Percentiles rank a stretch among this genome's conserved stretches.
Conservation (phyloP, 1,284 basidiomycete species). For the Leccinum olivaceoglutinosum region DNA sequence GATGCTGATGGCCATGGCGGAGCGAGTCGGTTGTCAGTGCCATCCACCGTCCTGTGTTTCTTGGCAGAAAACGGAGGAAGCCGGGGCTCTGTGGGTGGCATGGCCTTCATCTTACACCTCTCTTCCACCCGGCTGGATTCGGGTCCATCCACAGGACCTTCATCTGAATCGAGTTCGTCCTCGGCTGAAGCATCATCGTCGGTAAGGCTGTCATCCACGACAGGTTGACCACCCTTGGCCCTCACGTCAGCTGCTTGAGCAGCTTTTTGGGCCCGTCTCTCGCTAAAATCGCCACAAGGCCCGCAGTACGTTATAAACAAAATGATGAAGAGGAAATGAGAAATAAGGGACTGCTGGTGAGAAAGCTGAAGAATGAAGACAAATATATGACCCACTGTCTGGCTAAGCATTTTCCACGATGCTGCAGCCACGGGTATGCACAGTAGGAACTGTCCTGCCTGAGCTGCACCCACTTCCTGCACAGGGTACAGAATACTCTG, state of each 20-base stretch:
- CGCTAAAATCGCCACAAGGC: conserved; percentile 31
- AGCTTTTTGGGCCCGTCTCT: conserved; percentile 45
- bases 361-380: neutral
- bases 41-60: conserved; percentile 20
- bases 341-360: conserved; percentile 10
- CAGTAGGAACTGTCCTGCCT: conserved; percentile 69
- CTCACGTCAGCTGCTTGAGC: conserved; percentile 28
- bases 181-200: conserved; percentile 28
- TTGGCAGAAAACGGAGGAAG: conserved; percentile 19
- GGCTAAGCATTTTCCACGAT: conserved; percentile 64
- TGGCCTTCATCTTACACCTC: conserved; percentile 24
- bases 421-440: conserved; percentile 72
- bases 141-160: conserved; percentile 23
- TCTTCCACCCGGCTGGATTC: conserved; percentile 25
- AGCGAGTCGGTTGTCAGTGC: conserved; percentile 17
- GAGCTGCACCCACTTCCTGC: conserved; percentile 74
- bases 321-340: neutral
- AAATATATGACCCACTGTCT: conserved; percentile 47
- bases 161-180: conserved; percentile 42
- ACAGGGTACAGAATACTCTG: conserved; percentile 66
- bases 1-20: conserved; percentile 20
- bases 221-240: conserved; percentile 20
- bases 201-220: conserved; percentile 24
- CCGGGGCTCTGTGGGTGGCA: conserved; percentile 21
- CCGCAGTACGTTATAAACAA: conserved; percentile 7